Evolutionary conservation across 1,284 basidiomycete species (phyloP), one percentile per base, ranked within the genome.

Genomic region (Thelephora terrestris): DNA sequence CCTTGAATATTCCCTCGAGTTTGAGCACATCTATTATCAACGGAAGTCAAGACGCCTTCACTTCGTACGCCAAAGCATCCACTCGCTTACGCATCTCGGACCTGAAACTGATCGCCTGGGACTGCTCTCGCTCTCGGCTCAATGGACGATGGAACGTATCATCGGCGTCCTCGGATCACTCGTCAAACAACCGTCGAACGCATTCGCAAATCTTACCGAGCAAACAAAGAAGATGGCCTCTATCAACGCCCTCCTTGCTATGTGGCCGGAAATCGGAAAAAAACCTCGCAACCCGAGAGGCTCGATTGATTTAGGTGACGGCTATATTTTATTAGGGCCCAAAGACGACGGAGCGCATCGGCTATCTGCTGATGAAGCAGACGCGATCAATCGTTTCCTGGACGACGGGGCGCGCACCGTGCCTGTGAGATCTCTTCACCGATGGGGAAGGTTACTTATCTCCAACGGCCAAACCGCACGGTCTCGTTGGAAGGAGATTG

Each of bases 101-200:
- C 38, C 25, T 7, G 57, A 62, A 29, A 48, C 46, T 0, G 2
- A 40, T n/a, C 54, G 55, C 4, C 21, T 55, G 2, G 59, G 63
- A 0, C 59, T 60, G 0, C 48, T 51, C n/a, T n/a, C 24, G 0
- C 32, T 45, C 16, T 51, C 45, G 9, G 47, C 53, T 0, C 61
- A 63, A 43, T 61, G 56, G 52, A 52, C 57, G 0, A 52, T 62
- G 42, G 61, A 64, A 49, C 50, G 53, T 1, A 49, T 45, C 1
- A 63, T 64, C 10, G 61, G 61, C 1, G 53, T 58, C 34, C 50
- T 64, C 17, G 54, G 51, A 0, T 45, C 48, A 0, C 56, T 62
- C 43, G 53, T 63, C 4, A 46, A 50, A 1, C 58, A 58, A 34
- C 58, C 50, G 7, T 55, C 50, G 4, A 58, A 57, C 17, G 53